Evolutionary conservation across 768 basidiomycete genomes (phyloP).

Genomic region (Postia placenta): DNA sequence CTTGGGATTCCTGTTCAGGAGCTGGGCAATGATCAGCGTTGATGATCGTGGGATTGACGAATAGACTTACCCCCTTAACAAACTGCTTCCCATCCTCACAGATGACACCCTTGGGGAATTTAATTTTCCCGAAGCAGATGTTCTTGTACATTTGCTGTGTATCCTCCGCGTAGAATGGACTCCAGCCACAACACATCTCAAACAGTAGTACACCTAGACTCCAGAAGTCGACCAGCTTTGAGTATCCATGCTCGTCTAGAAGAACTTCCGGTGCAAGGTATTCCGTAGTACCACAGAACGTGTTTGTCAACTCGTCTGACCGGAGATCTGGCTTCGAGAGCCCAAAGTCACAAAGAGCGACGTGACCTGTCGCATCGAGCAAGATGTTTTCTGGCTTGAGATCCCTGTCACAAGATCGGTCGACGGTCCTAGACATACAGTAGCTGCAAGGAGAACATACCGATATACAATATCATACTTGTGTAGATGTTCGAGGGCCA

Average conservation of each 20-base stretch:
- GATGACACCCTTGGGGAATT: constrained; percentile 95
- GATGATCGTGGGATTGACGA: constrained; percentile 4
- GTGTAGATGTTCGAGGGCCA: constrained; percentile 95
- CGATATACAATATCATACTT: constrained; percentile 96
- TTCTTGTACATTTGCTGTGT: constrained; percentile 99
- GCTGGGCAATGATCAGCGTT: constrained; percentile 40
- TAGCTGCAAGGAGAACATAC: constrained; percentile 44
- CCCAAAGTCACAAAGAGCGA: constrained; percentile 97
- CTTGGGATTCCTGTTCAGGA: constrained; percentile 97
- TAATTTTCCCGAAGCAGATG: constrained; percentile 97
- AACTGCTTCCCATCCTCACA: constrained; percentile 98
- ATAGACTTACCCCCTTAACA: constrained; percentile 81
- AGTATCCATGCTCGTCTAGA: constrained; percentile 96
- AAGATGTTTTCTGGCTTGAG: constrained; percentile 99
- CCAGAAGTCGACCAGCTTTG: constrained; percentile 99
- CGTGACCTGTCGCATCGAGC: constrained; percentile 95
- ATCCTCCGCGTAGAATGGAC: constrained; percentile 98
- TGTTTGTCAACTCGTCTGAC: constrained; percentile 94
- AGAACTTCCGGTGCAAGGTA: constrained; percentile 99
- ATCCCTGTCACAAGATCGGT: constrained; percentile 47
- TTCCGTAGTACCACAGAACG: constrained; percentile 98
- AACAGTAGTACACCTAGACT: constrained; percentile 92
- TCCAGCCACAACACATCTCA: constrained; percentile 99
- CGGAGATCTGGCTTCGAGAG: constrained; percentile 94
- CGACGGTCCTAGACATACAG: too few relatives aligned